Conservation (phyloP, 1,284 basidiomycete genomes). For the Pseudozyma sp. region DNA sequence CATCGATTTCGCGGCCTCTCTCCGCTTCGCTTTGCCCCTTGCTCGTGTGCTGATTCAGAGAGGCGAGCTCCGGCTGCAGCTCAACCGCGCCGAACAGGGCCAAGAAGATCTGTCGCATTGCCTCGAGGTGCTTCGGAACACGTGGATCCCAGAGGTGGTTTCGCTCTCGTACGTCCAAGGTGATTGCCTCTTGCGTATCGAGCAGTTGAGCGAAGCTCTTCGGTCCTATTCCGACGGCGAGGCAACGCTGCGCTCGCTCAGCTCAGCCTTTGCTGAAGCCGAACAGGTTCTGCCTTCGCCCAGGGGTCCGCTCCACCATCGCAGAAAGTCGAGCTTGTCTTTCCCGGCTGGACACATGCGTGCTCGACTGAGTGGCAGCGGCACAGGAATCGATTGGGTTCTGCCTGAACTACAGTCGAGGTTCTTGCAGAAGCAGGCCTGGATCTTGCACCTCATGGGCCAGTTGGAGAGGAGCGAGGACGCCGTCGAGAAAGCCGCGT, state of each 20-base stretch:
- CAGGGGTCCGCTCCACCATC: slow-evolving; percentile 11
- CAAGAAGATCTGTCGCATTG: slow-evolving; percentile 49
- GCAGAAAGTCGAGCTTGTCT: slow-evolving; percentile 21
- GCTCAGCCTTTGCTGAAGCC: slow-evolving; percentile 30
- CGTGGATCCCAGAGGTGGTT: slow-evolving; percentile 46
- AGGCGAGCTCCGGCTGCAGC: slow-evolving; percentile 50
- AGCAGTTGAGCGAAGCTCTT: slow-evolving; percentile 45
- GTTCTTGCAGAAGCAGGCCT: slow-evolving; percentile 54
- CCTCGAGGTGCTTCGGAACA: slow-evolving; percentile 43
- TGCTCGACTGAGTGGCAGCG: slow-evolving; percentile 19
- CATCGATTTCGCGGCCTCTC: slow-evolving; percentile 49
- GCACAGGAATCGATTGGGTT: slow-evolving; percentile 20
- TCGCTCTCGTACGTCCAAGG: slow-evolving; percentile 48
- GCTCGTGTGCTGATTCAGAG: slow-evolving; percentile 48
- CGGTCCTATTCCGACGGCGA: slow-evolving; percentile 43
- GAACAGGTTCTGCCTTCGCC: slow-evolving; percentile 39
- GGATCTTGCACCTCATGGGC: slow-evolving; percentile 48
- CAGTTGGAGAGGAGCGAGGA: slow-evolving; percentile 34
- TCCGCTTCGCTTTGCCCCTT: slow-evolving; percentile 38
- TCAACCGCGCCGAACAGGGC: slow-evolving; percentile 39
- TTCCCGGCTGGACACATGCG: slow-evolving; percentile 21
- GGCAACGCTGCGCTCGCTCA: slow-evolving; percentile 41
- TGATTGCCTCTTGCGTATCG: slow-evolving; percentile 46
- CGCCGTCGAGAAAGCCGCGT: slow-evolving; percentile 40
- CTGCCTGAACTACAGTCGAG: slow-evolving; percentile 50